Conservation (phyloP, 2,329 filamentous ascomycete genomes). For the Waltergamsia citrina region DNA sequence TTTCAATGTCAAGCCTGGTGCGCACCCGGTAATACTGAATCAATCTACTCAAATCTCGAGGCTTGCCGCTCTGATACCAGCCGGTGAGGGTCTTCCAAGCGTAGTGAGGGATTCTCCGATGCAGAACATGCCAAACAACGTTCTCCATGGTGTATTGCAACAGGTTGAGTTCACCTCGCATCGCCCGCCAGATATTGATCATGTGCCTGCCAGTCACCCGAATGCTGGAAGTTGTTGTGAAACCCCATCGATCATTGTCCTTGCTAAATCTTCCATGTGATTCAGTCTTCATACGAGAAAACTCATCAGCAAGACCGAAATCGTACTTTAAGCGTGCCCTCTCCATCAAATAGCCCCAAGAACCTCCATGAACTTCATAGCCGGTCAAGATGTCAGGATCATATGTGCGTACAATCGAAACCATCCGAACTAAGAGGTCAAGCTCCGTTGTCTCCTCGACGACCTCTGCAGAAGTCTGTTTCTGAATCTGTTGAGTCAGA, state of each 20-base stretch:
- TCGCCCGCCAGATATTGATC: constrained; percentile 95
- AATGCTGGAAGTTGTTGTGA: constrained; percentile 87
- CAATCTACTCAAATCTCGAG: constrained; percentile 62
- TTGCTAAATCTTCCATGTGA: constrained; percentile 79
- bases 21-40: constrained; percentile 69
- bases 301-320: constrained; percentile 81
- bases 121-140: constrained; percentile 82
- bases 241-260: constrained; percentile 84
- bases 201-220: constrained; percentile 89
- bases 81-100: constrained; percentile 65
- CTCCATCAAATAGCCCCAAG: constrained; percentile 95
- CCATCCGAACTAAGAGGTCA: constrained; percentile 74
- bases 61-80: constrained; percentile 68
- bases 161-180: constrained; percentile 85
- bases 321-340: constrained; percentile 79
- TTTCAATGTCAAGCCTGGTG: constrained; percentile 76
- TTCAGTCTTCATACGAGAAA: constrained; percentile 79
- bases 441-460: constrained; percentile 71
- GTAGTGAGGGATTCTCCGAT: constrained; percentile 83
- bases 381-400: constrained; percentile 93
- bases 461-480: constrained; percentile 53
- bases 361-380: constrained; percentile 87
- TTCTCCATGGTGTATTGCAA: constrained; percentile 96
- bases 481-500: constrained; percentile 51
- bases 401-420: constrained; percentile 72